These are phyloP conservation scores for Pseudoneurospora amorphoporcata DNA, from an alignment of 495 filamentous ascomycete genomes.

Conservation along the genomic window DNA sequence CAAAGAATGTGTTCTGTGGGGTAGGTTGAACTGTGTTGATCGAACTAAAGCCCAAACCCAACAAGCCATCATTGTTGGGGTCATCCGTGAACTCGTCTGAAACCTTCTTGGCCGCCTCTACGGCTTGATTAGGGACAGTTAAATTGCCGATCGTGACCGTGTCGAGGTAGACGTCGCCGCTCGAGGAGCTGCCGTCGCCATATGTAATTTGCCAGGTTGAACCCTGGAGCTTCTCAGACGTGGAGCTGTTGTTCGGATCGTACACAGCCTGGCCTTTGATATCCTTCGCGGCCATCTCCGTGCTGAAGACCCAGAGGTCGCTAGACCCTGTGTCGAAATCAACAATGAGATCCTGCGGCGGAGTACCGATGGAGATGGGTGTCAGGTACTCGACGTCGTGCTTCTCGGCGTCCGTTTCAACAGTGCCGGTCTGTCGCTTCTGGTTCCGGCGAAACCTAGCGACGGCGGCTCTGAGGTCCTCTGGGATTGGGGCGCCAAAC, in stretches of 20 bases:
- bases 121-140: conserved; percentile 52
- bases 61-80: conserved; percentile 53
- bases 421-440: conserved; percentile 22
- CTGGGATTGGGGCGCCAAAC: conserved; percentile 35
- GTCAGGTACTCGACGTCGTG: conserved; percentile 57
- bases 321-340: conserved; percentile 70
- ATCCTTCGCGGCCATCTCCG: conserved; percentile 13
- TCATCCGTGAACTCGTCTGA: conserved; percentile 51
- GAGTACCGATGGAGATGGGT: conserved; percentile 53
- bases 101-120: conserved; percentile 56
- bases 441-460: not conserved
- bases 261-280: conserved; percentile 50
- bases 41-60: conserved; percentile 60
- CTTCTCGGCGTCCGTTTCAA: conserved; percentile 41
- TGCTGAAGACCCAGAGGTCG: conserved; percentile 52
- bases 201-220: conserved; percentile 59
- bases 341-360: conserved; percentile 47
- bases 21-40: conserved; percentile 62
- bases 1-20: conserved; percentile 59
- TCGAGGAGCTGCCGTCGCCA: conserved; percentile 58
- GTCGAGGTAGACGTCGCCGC: conserved; percentile 60
- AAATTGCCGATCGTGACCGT: conserved; percentile 56
- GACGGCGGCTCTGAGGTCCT: conserved; percentile 6
- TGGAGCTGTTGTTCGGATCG: conserved; percentile 36
- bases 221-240: conserved; percentile 40